Percentiles rank a stretch among this genome's conserved stretches.
Evolutionary conservation across 352 stramenopile genomes (phyloP).

Genomic region (Pythium diclinum): DNA sequence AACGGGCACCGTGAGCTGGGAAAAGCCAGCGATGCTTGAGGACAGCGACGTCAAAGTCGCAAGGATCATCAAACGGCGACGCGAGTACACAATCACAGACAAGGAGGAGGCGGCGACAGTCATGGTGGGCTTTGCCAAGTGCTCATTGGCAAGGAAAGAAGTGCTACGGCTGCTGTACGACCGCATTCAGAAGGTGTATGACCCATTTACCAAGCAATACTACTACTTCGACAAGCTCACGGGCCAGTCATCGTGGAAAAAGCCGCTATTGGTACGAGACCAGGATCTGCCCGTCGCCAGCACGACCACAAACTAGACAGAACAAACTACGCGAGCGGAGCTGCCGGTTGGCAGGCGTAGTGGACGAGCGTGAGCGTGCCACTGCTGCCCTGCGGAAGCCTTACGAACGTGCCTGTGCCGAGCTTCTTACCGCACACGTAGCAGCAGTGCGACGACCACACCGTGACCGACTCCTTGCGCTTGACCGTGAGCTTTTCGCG

Average conservation of each 20-base stretch:
- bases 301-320: conserved; percentile 6
- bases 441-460: conserved; percentile 76
- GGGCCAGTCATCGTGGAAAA: conserved; percentile 71
- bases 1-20: conserved; percentile 62
- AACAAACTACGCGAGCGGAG: conserved; percentile 5
- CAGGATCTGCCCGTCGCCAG: conserved; percentile 33
- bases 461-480: conserved; percentile 64
- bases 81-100: conserved; percentile 47
- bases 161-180: conserved; percentile 38
- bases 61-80: conserved; percentile 38
- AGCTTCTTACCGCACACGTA: conserved; percentile 68
- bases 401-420: conserved; percentile 67
- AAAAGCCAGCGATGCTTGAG: conserved; percentile 50
- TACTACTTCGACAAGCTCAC: conserved; percentile 85
- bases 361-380: conserved; percentile 47
- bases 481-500: conserved; percentile 61
- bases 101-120: conserved; percentile 38
- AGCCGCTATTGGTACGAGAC: conserved; percentile 49
- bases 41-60: conserved; percentile 40
- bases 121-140: conserved; percentile 43
- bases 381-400: conserved; percentile 41
- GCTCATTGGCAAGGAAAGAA: conserved; percentile 42
- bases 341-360: conserved; percentile 66
- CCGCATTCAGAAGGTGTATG: conserved; percentile 72
- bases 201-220: conserved; percentile 57